phyloP scores from a whole-genome alignment of 495 filamentous ascomycete genomes.

The Xylaria sp. region DNA sequence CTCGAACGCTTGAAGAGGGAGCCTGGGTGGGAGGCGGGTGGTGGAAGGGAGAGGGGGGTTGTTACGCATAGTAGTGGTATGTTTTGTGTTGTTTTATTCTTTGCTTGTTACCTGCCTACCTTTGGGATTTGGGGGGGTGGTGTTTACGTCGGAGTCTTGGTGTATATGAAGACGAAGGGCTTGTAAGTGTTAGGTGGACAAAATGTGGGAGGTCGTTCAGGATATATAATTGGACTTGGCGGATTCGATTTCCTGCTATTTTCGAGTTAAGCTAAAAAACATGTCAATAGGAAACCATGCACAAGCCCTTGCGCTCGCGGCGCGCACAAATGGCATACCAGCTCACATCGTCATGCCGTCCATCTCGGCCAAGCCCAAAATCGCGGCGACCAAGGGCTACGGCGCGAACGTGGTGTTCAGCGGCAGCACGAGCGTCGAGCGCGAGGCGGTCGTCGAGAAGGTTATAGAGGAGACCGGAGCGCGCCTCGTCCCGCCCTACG shows the following conservation, averaged over 20 bases:
- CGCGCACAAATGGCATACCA: constrained; percentile 62
- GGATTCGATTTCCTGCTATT: background rate
- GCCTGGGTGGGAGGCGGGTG: constrained; percentile 62
- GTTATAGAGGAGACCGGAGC: constrained; percentile 76
- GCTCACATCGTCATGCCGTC: constrained; percentile 90
- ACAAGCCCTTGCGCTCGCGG: constrained; percentile 90
- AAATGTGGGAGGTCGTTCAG: no score
- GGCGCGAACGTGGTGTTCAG: constrained; percentile 82
- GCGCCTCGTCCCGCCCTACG: constrained; percentile 84
- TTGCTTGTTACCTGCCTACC: constrained; percentile 22
- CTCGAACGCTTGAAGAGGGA: constrained; percentile 72
- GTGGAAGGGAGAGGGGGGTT: constrained; percentile 68
- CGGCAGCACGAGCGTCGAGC: constrained; percentile 79
- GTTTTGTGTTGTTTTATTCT: constrained; percentile 25
- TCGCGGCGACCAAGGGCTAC: constrained; percentile 77
- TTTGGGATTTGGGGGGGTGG: no score
- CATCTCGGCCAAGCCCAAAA: constrained; percentile 84
- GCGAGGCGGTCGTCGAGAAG: constrained; percentile 74
- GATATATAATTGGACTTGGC: no score
- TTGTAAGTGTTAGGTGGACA: no score
- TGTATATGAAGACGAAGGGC: no score
- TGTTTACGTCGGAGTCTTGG: no score
- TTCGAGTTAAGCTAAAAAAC: background rate
- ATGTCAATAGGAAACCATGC: constrained; percentile 82
- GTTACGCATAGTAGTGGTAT: constrained; percentile 91